Evolutionary conservation across 306 rosid species (phyloP).

Genomic region (Sphenostylis stenocarpa): DNA sequence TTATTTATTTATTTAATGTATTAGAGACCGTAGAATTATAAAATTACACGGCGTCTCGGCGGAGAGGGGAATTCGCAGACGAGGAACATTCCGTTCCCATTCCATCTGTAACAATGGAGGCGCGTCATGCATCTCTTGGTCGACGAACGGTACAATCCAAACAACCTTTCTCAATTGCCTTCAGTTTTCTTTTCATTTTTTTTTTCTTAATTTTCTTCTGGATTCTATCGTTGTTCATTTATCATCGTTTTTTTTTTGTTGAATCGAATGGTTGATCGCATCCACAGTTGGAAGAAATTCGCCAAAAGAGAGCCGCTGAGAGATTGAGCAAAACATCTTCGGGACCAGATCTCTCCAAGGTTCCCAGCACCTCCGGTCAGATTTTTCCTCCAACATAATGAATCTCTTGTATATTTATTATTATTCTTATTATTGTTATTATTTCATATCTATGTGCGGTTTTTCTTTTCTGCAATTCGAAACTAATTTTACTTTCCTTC

Average conservation of each 20-base stretch:
- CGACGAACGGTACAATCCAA: slow-evolving; percentile 65
- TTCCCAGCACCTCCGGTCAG: slow-evolving; percentile 56
- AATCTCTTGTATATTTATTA: background rate
- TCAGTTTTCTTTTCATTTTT: background rate
- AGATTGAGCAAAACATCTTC: slow-evolving; percentile 79
- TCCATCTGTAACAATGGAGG: slow-evolving; percentile 53
- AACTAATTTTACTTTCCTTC: background rate
- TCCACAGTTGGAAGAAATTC: slow-evolving; percentile 79
- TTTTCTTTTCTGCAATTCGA: slow-evolving; percentile 4
- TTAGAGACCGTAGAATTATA: background rate
- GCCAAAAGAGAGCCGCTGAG: slow-evolving; percentile 88
- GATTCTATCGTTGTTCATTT: slow-evolving; percentile 2
- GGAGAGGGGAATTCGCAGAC: slow-evolving; percentile 10
- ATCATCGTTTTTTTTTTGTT: background rate
- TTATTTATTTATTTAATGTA: background rate
- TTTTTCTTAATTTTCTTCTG: background rate
- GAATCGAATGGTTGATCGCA: slow-evolving; percentile 9
- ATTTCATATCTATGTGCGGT: background rate
- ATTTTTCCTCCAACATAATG: background rate
- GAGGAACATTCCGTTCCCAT: slow-evolving; percentile 12
- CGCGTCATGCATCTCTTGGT: slow-evolving; percentile 82
- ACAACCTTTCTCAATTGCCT: background rate
- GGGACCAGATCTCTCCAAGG: slow-evolving; percentile 71
- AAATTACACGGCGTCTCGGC: background rate
- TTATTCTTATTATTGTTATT: background rate